phyloP scores from a whole-genome alignment of 129 eudicot species.

The Saussurea involucrata region DNA sequence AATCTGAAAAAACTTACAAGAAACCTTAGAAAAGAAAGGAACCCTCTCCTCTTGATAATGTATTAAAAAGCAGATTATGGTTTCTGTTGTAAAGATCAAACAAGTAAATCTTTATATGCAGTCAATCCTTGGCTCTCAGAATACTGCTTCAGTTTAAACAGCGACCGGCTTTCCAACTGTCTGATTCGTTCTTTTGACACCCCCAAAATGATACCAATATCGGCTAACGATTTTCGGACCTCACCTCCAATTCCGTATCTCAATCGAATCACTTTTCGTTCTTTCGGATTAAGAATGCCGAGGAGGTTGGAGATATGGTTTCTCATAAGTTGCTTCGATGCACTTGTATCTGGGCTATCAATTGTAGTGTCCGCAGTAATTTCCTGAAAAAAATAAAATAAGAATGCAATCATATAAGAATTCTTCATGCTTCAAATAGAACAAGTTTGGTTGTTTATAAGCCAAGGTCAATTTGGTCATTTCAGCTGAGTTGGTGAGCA shows the following conservation, averaged over 20 bases:
- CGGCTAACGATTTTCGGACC: slow-evolving; percentile 45
- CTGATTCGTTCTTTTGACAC: slow-evolving; percentile 79
- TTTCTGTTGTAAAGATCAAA: slow-evolving; percentile 24
- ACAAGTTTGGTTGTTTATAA: too few relatives aligned
- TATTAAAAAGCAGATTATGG: neutral
- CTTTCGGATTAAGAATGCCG: slow-evolving; percentile 54
- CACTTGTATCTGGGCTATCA: slow-evolving; percentile 54
- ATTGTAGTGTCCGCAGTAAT: slow-evolving; percentile 64
- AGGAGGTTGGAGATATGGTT: slow-evolving; percentile 68
- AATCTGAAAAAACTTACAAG: slow-evolving; percentile 17
- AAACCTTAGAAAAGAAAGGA: slow-evolving; percentile 9
- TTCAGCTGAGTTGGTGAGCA: neutral
- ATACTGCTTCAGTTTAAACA: slow-evolving; percentile 67
- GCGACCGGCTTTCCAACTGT: slow-evolving; percentile 63
- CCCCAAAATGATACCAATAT: slow-evolving; percentile 66
- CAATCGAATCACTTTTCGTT: slow-evolving; percentile 54
- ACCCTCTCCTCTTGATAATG: slow-evolving; percentile 11
- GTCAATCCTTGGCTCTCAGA: slow-evolving; percentile 60
- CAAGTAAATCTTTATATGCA: slow-evolving; percentile 70
- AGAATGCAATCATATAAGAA: neutral
- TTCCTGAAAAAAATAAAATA: slow-evolving; percentile 43
- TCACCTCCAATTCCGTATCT: slow-evolving; percentile 70
- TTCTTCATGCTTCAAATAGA: neutral
- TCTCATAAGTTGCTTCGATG: slow-evolving; percentile 73
- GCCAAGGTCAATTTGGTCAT: neutral